Base-by-base conservation (phyloP, 1,284 basidiomycete genomes). In the Cutaneotrichosporon daszewskae region DNA sequence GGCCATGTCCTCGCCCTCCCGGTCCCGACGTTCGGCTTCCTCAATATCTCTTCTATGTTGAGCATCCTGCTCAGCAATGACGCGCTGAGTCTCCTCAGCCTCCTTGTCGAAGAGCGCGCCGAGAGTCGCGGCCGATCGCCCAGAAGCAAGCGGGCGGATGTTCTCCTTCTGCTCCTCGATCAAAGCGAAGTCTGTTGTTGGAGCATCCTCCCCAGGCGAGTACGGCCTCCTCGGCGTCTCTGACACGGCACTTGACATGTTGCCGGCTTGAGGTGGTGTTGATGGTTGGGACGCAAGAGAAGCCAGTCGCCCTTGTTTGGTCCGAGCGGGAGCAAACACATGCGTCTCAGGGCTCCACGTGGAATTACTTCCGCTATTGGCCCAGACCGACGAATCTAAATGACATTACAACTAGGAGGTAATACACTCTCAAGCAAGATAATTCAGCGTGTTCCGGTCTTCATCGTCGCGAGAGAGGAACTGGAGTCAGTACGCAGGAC, bases 381-480 rank as follows among this genome's bases (percentile, higher is more conserved):
- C n/a, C n/a, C n/a, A n/a, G n/a, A 22, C 12, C 22, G 10, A 13
- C 13, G 7, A 36, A 36, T 36, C 14, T 10, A 38, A 28, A n/a
- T n/a, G n/a, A n/a, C n/a, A n/a, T n/a, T n/a, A n/a, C n/a, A n/a
- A n/a, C n/a, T n/a, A n/a, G n/a, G n/a, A n/a, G n/a, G n/a, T n/a
- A n/a, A n/a, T n/a, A n/a, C n/a, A n/a, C n/a, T n/a, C n/a, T 35
- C 57, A 86, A 9, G 89, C 88, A 24, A 92, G 76, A 65, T 94
- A 94, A 36, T 81, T 71, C 54, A 87, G 83, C 60, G 78, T 71
- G 53, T 80, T 81, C 69, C 74, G 79, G 59, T 87, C 83, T 22
- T 78, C 75, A 16, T 82, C 78, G 60, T 84, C 83, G 14, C 47
- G 47, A 18, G 34, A 32, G 27, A 49, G 39, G 72, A 91, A 95